phyloP scores from a whole-genome alignment of 108 stramenopile genomes.

The Poteriospumella lacustris region DNA sequence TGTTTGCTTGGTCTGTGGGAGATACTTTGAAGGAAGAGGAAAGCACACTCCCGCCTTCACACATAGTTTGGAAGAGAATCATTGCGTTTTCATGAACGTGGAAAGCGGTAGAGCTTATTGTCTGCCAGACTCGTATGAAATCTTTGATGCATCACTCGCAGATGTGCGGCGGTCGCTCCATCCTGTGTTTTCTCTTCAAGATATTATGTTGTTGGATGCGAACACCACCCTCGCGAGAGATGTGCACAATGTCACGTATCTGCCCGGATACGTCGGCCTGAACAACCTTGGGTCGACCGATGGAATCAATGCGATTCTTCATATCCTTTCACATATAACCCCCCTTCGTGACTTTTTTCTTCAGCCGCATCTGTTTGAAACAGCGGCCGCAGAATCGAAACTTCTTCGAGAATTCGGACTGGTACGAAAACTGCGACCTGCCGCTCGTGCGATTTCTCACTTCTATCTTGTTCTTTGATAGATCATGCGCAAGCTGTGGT shows the following conservation, averaged over 20 bases:
- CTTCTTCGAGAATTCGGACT: background rate
- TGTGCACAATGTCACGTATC: slow-evolving; percentile 79
- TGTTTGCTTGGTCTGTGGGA: slow-evolving; percentile 93
- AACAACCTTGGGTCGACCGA: slow-evolving; percentile 90
- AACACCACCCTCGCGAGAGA: slow-evolving; percentile 72
- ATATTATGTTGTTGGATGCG: slow-evolving; percentile 68
- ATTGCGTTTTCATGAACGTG: slow-evolving; percentile 87
- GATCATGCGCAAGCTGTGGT: slow-evolving; percentile 89
- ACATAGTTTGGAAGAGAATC: slow-evolving; percentile 78
- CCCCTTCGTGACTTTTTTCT: slow-evolving; percentile 90
- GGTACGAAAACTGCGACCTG: background rate
- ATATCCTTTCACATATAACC: slow-evolving; percentile 79
- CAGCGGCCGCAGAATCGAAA: background rate
- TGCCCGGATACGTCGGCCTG: slow-evolving; percentile 87
- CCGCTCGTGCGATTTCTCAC: background rate
- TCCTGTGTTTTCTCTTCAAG: slow-evolving; percentile 62
- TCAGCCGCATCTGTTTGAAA: slow-evolving; percentile 7
- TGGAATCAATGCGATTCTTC: slow-evolving; percentile 80
- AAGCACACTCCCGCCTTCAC: slow-evolving; percentile 85
- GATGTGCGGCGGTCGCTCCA: slow-evolving; percentile 77
- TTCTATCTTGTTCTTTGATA: slow-evolving; percentile 34
- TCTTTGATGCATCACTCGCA: slow-evolving; percentile 68
- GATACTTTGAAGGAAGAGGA: slow-evolving; percentile 88
- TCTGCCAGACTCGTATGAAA: slow-evolving; percentile 91
- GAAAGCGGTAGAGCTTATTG: slow-evolving; percentile 64